Evolutionary conservation across 495 filamentous ascomycete genomes (phyloP).

Genomic region (Podospora comata): DNA sequence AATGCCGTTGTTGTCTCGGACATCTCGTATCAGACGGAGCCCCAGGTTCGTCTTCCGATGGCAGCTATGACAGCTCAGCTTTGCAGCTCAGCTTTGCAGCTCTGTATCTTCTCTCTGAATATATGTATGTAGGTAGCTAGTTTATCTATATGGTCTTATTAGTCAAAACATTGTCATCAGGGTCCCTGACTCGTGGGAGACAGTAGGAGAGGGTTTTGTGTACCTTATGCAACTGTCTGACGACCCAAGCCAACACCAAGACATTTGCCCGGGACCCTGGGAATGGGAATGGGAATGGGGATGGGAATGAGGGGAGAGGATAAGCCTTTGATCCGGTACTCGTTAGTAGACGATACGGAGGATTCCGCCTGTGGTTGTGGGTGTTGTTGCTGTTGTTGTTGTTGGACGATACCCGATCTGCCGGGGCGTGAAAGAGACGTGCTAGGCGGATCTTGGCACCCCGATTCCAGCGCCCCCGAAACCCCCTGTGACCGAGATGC

Average conservation of each 20-base stretch:
- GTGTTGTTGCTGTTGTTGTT: too few relatives aligned
- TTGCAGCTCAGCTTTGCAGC: not conserved
- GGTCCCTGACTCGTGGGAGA: not conserved
- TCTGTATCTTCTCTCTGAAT: too few relatives aligned
- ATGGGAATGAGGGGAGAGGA: not conserved
- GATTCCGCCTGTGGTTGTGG: too few relatives aligned
- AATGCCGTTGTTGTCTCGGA: not conserved
- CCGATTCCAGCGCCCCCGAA: conserved; percentile 6
- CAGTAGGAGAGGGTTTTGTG: not conserved
- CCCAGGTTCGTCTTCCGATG: not conserved
- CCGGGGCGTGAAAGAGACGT: not conserved
- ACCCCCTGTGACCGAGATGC: not conserved
- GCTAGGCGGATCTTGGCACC: not conserved
- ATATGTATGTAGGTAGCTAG: too few relatives aligned
- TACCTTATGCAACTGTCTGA: not conserved
- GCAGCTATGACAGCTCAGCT: not conserved
- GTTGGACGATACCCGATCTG: conserved; percentile 7
- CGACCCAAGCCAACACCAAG: not conserved
- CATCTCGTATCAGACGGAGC: not conserved
- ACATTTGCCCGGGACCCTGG: not conserved
- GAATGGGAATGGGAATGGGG: not conserved
- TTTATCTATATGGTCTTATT: too few relatives aligned
- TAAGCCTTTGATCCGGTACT: too few relatives aligned
- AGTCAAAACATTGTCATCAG: not conserved
- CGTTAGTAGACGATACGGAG: too few relatives aligned